Evolutionary conservation across 2,329 filamentous ascomycete species (phyloP), one percentile per base, ranked within the genome.

Genomic region (Cladosporium austrohemisphaericum): DNA sequence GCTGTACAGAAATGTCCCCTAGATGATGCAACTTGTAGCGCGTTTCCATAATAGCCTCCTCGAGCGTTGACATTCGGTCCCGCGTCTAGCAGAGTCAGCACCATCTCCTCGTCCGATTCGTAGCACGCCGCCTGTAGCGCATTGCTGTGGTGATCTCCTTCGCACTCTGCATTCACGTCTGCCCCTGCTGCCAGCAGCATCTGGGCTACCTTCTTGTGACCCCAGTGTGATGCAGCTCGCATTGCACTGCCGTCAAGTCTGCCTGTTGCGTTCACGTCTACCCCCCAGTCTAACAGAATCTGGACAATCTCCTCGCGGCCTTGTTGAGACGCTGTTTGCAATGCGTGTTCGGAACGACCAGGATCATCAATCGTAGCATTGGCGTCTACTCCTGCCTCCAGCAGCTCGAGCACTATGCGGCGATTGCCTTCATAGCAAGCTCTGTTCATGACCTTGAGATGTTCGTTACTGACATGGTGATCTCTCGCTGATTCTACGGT

Each of bases 121-220:
- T 10, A 35, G 25, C 54, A 56, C 14, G 58, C 59, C 31, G 44
- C 49, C 10, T 52, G 52, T 11, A 60, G 51, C 9, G 60, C 50
- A 48, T 33, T 57, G 9, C 55, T 35, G 49, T 59, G 31, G 23
- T 44, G 20, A 20, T 48, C 49, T 19, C 22, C 16, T 33, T 32
- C 45, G 8, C 31, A 16, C n/a, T 33, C 4, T 16, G 49, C 31
- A 25, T 54, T 52, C 7, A 56, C 50, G 31, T 57, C 50, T n/a
- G 54, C 54, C 3, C 52, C 55, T 31, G 20, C 46, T n/a, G 46
- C 38, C 11, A 57, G 32, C 20, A 58, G 49, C 28, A 56, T 31
- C 43, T 55, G 4, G 14, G 51, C 52, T n/a, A 52, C 41, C 18
- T 52, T 20, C 8, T 20, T 38, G 25, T 48, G 14, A 19, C 54